Conservation (phyloP, 768 basidiomycete species). For the Trametes cubensis region DNA sequence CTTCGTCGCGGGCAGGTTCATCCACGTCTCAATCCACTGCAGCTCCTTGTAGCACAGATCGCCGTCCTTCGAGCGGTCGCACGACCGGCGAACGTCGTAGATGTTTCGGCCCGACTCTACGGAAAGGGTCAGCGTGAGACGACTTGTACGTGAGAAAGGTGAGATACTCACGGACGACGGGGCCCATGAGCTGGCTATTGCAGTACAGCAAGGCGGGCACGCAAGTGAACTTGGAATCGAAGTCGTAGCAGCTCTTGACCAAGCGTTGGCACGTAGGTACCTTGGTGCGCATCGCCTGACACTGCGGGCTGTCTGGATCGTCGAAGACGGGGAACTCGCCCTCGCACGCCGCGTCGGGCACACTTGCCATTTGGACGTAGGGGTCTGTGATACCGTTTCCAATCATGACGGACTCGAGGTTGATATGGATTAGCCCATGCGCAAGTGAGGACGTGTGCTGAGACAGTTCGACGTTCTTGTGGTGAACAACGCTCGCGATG, state of each 20-base stretch:
- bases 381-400: conserved; percentile 90
- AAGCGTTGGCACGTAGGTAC: conserved; percentile 57
- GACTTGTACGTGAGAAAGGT: background rate
- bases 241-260: conserved; percentile 52
- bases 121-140: background rate
- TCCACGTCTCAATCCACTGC: conserved; percentile 84
- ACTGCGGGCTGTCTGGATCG: conserved; percentile 51
- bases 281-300: conserved; percentile 47
- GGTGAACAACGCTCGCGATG: conserved; percentile 81
- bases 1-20: conserved; percentile 81
- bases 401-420: conserved; percentile 81
- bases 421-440: conserved; percentile 66
- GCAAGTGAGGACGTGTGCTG: conserved; percentile 30
- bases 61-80: conserved; percentile 67
- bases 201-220: conserved; percentile 77
- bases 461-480: conserved; percentile 64
- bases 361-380: conserved; percentile 72
- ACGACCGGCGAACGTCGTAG: conserved; percentile 72
- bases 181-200: conserved; percentile 68
- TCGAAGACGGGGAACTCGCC: conserved; percentile 83
- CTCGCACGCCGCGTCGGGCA: conserved; percentile 83
- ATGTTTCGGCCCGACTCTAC: conserved; percentile 54
- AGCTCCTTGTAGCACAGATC: conserved; percentile 79
- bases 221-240: conserved; percentile 46
- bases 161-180: conserved; percentile 62